Conservation (phyloP, 371 early-diverging fungal genomes). For the Apophysomyces elegans region DNA sequence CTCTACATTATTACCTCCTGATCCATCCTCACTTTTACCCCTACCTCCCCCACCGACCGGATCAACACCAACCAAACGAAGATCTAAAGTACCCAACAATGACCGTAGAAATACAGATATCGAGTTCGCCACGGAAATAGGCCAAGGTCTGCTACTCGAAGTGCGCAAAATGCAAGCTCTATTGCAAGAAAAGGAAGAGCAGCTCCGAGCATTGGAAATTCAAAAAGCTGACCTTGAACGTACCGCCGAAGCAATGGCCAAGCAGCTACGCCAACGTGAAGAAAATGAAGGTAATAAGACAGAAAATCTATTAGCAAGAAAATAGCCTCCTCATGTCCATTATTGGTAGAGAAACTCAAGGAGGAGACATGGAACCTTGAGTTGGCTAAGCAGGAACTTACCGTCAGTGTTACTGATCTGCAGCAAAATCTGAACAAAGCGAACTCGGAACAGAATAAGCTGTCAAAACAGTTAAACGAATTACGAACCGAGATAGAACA, state of each 20-base stretch:
- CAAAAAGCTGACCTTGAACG: conserved; percentile 68
- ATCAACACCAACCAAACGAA: conserved; percentile 55
- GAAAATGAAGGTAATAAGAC: conserved; percentile 58
- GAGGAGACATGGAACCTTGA: conserved; percentile 69
- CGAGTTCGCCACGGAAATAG: conserved; percentile 60
- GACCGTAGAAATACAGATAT: conserved; percentile 58
- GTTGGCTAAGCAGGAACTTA: conserved; percentile 61
- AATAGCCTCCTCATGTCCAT: too few species aligned
- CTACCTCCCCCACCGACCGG: conserved; percentile 50
- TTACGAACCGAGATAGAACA: conserved; percentile 66
- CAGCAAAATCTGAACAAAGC: conserved; percentile 60
- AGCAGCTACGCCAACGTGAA: conserved; percentile 62
- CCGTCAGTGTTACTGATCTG: conserved; percentile 57
- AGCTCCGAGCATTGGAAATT: conserved; percentile 64
- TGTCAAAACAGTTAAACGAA: conserved; percentile 55
- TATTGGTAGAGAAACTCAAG: conserved; percentile 52
- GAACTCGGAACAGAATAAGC: conserved; percentile 59
- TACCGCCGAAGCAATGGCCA: conserved; percentile 65
- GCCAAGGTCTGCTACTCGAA: conserved; percentile 58
- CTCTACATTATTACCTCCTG: conserved; percentile 46
- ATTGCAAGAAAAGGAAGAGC: conserved; percentile 67
- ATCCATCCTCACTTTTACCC: conserved; percentile 37
- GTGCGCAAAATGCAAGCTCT: conserved; percentile 57
- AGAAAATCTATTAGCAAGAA: neutral
- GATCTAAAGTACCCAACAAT: conserved; percentile 53